Evolutionary conservation across 2,329 filamentous ascomycete genomes (phyloP).

Genomic region (Fusarium sp.): DNA sequence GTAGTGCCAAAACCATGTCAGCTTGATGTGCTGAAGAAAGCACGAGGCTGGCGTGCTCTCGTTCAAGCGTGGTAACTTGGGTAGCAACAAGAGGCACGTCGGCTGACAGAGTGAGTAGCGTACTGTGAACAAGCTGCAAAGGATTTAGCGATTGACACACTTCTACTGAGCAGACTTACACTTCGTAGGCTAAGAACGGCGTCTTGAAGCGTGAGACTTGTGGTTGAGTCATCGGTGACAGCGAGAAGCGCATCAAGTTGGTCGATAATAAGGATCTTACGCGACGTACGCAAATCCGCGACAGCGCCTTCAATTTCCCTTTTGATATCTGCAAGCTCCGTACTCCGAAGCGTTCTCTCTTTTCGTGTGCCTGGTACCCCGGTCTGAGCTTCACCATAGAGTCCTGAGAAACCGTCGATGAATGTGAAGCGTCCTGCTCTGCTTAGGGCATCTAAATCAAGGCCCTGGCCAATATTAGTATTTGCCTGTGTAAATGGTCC

Average conservation of each 20-base stretch:
- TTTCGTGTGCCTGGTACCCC: background rate
- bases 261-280: conserved; percentile 70
- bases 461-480: conserved; percentile 57
- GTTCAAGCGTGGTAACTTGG: conserved; percentile 71
- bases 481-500: background rate
- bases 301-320: conserved; percentile 52
- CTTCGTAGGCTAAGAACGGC: conserved; percentile 68
- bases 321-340: conserved; percentile 48
- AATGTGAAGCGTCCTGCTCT: conserved; percentile 71
- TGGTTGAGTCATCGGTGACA: conserved; percentile 56
- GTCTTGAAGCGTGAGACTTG: conserved; percentile 59
- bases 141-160: background rate
- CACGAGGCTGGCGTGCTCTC: conserved; percentile 74
- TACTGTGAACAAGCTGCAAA: conserved; percentile 67
- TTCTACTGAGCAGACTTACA: conserved; percentile 55
- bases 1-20: conserved; percentile 72
- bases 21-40: conserved; percentile 79
- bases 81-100: conserved; percentile 74
- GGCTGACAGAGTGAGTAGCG: conserved; percentile 73
- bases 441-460: conserved; percentile 71
- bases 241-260: conserved; percentile 72
- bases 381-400: conserved; percentile 54
- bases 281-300: conserved; percentile 43
- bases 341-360: conserved; percentile 42
- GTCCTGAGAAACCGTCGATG: conserved; percentile 74